Base-by-base conservation (phyloP, 225 moss, liverwort and hornwort genomes). In the Lunularia cruciata region DNA sequence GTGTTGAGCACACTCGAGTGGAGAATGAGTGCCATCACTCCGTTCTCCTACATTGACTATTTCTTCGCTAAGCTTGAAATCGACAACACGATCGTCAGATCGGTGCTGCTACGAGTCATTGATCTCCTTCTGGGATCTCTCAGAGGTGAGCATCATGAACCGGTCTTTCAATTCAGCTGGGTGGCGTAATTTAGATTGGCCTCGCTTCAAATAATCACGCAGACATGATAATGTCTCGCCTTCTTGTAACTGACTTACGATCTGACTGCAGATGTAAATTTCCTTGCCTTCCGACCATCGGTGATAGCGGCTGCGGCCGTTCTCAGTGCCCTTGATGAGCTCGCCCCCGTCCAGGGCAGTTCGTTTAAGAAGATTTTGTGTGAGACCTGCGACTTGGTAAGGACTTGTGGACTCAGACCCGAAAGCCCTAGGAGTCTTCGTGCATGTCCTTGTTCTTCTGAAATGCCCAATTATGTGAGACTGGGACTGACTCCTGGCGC, bases 1-100 rank as follows among this genome's bases (percentile, higher is more conserved):
- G 90, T 96, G 28, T 47, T 96, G 75, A 85, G 92, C 47, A 90
- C 90, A 20, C 63, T 96, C 23, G 95, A 89, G 23, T 96, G 95
- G 95, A 86, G 95, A 55, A 92, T 96, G 95, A 87, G 88, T 56
- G 81, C 75, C 16, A 90, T 96, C 47, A 96, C 95, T 18, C 90
- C 95, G 3, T 92, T 90, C 74, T 89, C 95, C 0, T 96, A 89
- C 76, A 84, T 96, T 8, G 92, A 96, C 75, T 90, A 86, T 56
- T 90, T 85, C 71, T 83, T 96, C 36, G 87, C 87, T 77, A 90
- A 83, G 87, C 84, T 96, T 61, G 92, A 88, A 34, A 85, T 90
- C 37, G 87, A 87, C 71, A 83, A 63, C 56, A 60, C 77, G 33
- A 73, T 92, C 33, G 73, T 92, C 37, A 78, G 89, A 49, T 81